phyloP scores from a whole-genome alignment of 1,284 basidiomycete species.

The Xerocomus amazonicus region DNA sequence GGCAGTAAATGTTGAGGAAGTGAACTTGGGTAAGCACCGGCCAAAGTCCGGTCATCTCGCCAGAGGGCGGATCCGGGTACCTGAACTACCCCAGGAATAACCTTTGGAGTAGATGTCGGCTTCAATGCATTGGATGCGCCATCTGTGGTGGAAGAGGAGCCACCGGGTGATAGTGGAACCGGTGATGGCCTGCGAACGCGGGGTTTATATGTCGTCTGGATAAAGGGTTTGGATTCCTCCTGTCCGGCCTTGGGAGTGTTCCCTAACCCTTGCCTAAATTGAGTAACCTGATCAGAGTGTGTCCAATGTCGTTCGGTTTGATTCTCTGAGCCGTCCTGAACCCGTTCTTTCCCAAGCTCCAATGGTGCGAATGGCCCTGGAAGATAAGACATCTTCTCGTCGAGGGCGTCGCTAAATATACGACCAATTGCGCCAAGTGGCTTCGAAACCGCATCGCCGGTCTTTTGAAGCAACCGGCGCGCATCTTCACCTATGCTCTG shows the following conservation, averaged over 20 bases:
- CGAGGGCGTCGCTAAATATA: slow-evolving; percentile 79
- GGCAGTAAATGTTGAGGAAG: slow-evolving; percentile 44
- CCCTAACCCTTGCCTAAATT: slow-evolving; percentile 28
- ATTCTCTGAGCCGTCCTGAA: slow-evolving; percentile 23
- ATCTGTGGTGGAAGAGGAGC: slow-evolving; percentile 32
- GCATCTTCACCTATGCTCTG: slow-evolving; percentile 74
- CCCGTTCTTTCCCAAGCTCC: slow-evolving; percentile 49
- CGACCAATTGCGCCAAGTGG: slow-evolving; percentile 84
- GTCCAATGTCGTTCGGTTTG: slow-evolving; percentile 30
- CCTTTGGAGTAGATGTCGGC: slow-evolving; percentile 19
- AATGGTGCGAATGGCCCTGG: slow-evolving; percentile 63
- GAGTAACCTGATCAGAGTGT: slow-evolving; percentile 38
- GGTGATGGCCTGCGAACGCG: slow-evolving; percentile 56
- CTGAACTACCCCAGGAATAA: slow-evolving; percentile 40
- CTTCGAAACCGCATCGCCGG: slow-evolving; percentile 84
- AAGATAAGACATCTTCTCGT: slow-evolving; percentile 53
- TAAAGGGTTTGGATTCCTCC: slow-evolving; percentile 31
- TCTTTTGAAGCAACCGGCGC: slow-evolving; percentile 77
- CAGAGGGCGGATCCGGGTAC: slow-evolving; percentile 40
- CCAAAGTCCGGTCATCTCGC: slow-evolving; percentile 25
- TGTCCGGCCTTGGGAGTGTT: slow-evolving; percentile 40
- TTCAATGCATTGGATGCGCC: slow-evolving; percentile 48
- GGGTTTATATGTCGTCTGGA: slow-evolving; percentile 72
- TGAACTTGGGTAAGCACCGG: slow-evolving; percentile 18
- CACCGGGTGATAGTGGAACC: slow-evolving; percentile 25